A percentile compares a stretch with the other conserved stretches of the same genome.
Conservation (phyloP, 352 stramenopile genomes). For the Phytopythium cucurbitacearum region DNA sequence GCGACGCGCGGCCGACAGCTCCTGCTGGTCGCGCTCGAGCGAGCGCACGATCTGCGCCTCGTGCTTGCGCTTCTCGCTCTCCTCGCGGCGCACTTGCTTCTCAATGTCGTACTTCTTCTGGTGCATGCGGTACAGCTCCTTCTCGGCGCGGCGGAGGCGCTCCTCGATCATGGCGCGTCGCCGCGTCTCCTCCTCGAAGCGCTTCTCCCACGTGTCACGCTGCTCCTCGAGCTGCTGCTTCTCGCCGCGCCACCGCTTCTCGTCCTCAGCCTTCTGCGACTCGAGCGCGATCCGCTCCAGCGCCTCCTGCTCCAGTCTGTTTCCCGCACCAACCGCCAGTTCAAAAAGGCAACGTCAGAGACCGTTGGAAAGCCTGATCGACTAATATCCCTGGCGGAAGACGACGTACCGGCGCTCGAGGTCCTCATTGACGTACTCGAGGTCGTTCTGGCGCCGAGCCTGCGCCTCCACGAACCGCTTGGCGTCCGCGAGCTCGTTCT, state of each 20-base stretch:
- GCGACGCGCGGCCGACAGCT: constrained; percentile 14
- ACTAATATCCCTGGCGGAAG: not conserved
- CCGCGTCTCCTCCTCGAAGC: constrained; percentile 70
- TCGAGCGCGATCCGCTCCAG: constrained; percentile 81
- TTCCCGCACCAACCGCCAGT: not conserved
- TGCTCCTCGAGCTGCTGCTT: constrained; percentile 57
- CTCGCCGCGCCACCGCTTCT: constrained; percentile 77
- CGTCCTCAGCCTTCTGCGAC: constrained; percentile 74
- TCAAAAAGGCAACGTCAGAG: not conserved
- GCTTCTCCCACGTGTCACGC: constrained; percentile 61
- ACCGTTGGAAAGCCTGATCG: no score
- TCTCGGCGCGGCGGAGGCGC: constrained; percentile 73
- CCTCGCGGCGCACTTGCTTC: constrained; percentile 72
- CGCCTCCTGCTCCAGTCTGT: constrained; percentile 71
- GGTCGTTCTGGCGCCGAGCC: constrained; percentile 75
- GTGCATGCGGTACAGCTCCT: constrained; percentile 88
- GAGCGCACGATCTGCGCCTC: constrained; percentile 80
- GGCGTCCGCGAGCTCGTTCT: constrained; percentile 80
- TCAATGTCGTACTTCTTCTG: constrained; percentile 90
- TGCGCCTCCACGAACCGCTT: constrained; percentile 84
- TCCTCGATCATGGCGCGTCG: constrained; percentile 73
- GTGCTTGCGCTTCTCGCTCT: constrained; percentile 85
- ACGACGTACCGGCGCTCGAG: constrained; percentile 54
- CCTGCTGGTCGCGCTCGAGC: constrained; percentile 70
- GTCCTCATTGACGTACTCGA: constrained; percentile 87